Conservation (phyloP, 192 early-diverging fungal genomes). For the Rhizoclosmatium globosum region DNA sequence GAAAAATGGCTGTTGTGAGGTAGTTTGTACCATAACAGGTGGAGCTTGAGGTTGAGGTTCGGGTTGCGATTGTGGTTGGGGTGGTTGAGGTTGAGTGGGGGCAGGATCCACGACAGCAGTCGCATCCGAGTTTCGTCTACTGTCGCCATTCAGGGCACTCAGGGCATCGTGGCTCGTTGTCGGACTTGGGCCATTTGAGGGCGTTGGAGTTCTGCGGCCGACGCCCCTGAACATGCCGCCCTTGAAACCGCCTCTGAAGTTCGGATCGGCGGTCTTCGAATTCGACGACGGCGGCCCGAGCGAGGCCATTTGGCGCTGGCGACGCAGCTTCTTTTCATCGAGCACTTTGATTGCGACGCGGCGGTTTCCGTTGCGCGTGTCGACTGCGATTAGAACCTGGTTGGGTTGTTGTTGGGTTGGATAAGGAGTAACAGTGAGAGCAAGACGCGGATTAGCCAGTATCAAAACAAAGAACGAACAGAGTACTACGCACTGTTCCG, state of each 20-base stretch:
- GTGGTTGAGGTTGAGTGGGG: slow-evolving; percentile 48
- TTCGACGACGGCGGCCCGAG: slow-evolving; percentile 42
- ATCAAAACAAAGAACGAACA: too few relatives aligned
- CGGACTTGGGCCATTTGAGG: too few relatives aligned
- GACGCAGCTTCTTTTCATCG: slow-evolving; percentile 81
- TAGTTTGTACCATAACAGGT: too few relatives aligned
- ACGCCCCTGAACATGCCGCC: slow-evolving; percentile 46
- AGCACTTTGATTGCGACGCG: slow-evolving; percentile 95
- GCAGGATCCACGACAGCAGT: slow-evolving; percentile 11
- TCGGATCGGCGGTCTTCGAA: not conserved
- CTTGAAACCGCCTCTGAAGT: not conserved
- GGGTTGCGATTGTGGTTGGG: not conserved
- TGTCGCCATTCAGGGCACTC: not conserved
- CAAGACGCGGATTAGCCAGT: too few relatives aligned
- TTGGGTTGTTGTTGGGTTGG: not conserved
- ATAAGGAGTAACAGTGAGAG: too few relatives aligned
- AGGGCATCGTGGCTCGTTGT: too few relatives aligned
- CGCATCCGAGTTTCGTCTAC: slow-evolving; percentile 46
- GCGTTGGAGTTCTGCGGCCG: slow-evolving; percentile 61
- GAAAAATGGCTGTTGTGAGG: too few relatives aligned
- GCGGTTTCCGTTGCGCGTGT: not conserved
- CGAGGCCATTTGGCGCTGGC: slow-evolving; percentile 66
- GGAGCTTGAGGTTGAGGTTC: not conserved
- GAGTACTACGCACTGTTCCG: slow-evolving; percentile 78
- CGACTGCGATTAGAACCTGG: not conserved